Evolutionary conservation across 2,329 filamentous ascomycete species (phyloP).

Genomic region (Bisporella sp.): DNA sequence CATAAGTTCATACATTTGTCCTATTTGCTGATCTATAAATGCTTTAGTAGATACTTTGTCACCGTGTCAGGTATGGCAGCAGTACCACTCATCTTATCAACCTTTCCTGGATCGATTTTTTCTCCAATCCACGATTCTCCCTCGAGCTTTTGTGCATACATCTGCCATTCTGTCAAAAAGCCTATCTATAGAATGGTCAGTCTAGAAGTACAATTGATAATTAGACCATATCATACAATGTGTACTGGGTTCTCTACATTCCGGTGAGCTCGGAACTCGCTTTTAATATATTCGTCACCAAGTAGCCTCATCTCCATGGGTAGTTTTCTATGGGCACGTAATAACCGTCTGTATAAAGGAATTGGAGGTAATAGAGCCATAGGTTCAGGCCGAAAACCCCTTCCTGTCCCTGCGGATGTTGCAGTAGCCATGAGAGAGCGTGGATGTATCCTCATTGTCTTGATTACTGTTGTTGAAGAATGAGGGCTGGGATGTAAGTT

Average conservation of each 20-base stretch:
- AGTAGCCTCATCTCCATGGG: conserved; percentile 68
- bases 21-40: conserved; percentile 75
- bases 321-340: conserved; percentile 80
- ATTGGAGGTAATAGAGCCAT: conserved; percentile 39
- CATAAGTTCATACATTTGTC: conserved; percentile 93
- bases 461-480: neutral
- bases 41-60: too few species aligned
- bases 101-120: conserved; percentile 73
- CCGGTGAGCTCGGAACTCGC: conserved; percentile 80
- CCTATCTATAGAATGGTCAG: conserved; percentile 57
- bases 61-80: too few species aligned
- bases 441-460: conserved; percentile 18
- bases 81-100: conserved; percentile 88
- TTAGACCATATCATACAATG: conserved; percentile 54
- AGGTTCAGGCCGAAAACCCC: conserved; percentile 19
- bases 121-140: conserved; percentile 80
- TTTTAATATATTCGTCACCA: conserved; percentile 89
- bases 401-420: conserved; percentile 14
- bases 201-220: neutral
- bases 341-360: conserved; percentile 78
- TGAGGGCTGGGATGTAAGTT: neutral
- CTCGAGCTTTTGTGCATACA: conserved; percentile 88
- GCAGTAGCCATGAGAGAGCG: conserved; percentile 20
- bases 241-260: conserved; percentile 86
- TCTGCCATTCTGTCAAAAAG: conserved; percentile 93